Evolutionary conservation across 1,284 basidiomycete genomes (phyloP), one percentile per base, ranked within the genome.

Genomic region (Ustilago tritici): DNA sequence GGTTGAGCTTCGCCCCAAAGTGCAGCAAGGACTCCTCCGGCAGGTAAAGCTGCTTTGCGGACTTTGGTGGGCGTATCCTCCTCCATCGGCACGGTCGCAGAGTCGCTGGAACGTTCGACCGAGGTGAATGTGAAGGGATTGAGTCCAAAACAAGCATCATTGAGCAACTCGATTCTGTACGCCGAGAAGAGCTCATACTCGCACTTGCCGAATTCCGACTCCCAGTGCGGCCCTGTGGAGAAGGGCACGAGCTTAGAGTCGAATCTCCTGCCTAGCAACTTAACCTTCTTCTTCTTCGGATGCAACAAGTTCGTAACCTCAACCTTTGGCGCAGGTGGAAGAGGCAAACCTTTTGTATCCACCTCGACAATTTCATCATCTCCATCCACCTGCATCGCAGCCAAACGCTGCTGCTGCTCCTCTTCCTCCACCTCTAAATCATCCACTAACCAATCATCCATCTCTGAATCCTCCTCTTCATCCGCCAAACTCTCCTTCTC

Each of bases 361-460:
- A 78, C 68, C 55, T 78, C 81, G 32, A 82, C 53, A 34, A 78
- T 60, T 43, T 75, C 70, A 35, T 67, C 70, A 31, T 74, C 69
- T 34, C 64, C 70, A 32, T 78, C 82, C 10, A 67, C 57, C 9
- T 70, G 61, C 55, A 60, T 64, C 4, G 65, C 65, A 4, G 57
- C 53, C 4, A 61, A 34, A 15, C 55, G 56, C 17, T 58, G 65
- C 17, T 61, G 68, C 28, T 76, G 79, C 17, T 70, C 80, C 15
- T 79, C 80, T 23, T 81, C 80, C n/a, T 79, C 82, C 12, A 80
- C 82, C 59, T 85, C 84, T 23, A 84, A 50, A 49, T 85, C 84
- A 54, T 85, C 83, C 7, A 82, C 83, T 11, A 85, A 76, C 82
- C 82, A 85, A 43, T 85, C 84, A 56, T 83, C 81, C 82, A 84